Percentiles rank a stretch among this genome's conserved stretches.
Conservation (phyloP, 805 yeast genomes). For the Cyberlindnera bimundalis region DNA sequence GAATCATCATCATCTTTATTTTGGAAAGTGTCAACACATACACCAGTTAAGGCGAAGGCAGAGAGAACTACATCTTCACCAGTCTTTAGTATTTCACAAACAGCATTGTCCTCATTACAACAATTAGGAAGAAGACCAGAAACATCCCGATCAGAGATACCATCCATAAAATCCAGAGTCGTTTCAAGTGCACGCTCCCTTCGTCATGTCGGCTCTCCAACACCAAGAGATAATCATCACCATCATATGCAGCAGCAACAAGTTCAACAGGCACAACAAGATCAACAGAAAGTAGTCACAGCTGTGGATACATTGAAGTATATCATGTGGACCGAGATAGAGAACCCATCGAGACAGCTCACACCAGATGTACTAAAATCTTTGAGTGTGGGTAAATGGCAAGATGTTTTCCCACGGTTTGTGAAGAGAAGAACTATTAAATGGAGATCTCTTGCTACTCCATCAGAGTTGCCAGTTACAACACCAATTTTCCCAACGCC, state of each 20-base stretch:
- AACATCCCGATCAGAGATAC: background rate
- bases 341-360: conserved; percentile 74
- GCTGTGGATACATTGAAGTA: conserved; percentile 21
- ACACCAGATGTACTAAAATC: conserved; percentile 51
- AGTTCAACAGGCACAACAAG: conserved; percentile 12
- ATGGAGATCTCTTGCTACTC: conserved; percentile 92
- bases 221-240: conserved; percentile 4
- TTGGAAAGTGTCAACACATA: conserved; percentile 25
- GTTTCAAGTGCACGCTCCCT: conserved; percentile 3
- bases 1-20: conserved; percentile 13
- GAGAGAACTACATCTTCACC: conserved; percentile 17
- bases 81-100: conserved; percentile 19
- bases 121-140: conserved; percentile 15
- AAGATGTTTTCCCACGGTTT: conserved; percentile 77
- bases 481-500: conserved; percentile 73
- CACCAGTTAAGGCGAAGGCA: conserved; percentile 22
- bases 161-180: conserved; percentile 1
- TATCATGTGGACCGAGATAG: conserved; percentile 55
- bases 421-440: conserved; percentile 67
- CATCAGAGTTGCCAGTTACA: conserved; percentile 86
- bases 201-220: background rate
- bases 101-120: conserved; percentile 21
- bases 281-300: conserved; percentile 13
- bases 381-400: conserved; percentile 82
- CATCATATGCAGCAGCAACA: conserved; percentile 12